Evolutionary conservation across 495 filamentous ascomycete genomes (phyloP).

Genomic region (Niebla homalea): DNA sequence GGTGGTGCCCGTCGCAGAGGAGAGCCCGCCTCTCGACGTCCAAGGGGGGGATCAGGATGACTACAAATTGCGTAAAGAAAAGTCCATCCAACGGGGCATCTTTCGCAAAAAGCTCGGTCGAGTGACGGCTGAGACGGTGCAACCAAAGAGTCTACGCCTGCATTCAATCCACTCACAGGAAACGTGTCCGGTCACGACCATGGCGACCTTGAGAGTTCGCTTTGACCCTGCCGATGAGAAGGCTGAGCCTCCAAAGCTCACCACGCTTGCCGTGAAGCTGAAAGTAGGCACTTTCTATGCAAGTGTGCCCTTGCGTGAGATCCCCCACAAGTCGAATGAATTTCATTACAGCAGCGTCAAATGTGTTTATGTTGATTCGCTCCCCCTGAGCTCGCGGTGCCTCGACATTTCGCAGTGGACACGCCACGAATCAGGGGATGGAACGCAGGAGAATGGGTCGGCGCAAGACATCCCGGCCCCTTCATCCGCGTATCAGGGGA

Average conservation of each 20-base stretch:
- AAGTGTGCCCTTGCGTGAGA: conserved; percentile 42
- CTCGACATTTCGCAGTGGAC: conserved; percentile 56
- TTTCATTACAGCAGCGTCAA: conserved; percentile 34
- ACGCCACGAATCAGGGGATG: conserved; percentile 27
- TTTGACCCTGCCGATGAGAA: conserved; percentile 55
- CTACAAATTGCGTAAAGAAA: conserved; percentile 60
- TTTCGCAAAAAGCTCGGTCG: conserved; percentile 64
- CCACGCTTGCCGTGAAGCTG: conserved; percentile 54
- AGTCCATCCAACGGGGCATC: conserved; percentile 63
- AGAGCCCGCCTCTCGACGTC: conserved; percentile 64
- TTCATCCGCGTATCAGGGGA: conserved; percentile 29
- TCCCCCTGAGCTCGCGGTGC: conserved; percentile 50
- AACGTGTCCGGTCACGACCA: conserved; percentile 35
- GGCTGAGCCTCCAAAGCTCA: conserved; percentile 53
- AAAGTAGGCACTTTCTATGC: conserved; percentile 64
- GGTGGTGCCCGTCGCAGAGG: conserved; percentile 60
- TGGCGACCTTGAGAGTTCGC: conserved; percentile 53
- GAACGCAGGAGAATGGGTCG: conserved; percentile 8
- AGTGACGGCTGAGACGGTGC: conserved; percentile 54
- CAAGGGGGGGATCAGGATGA: conserved; percentile 38
- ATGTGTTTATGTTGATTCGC: conserved; percentile 50
- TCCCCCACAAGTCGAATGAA: conserved; percentile 34
- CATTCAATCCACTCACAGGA: conserved; percentile 30
- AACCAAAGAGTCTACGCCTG: conserved; percentile 59
- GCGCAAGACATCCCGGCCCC: conserved; percentile 24